phyloP scores from a whole-genome alignment of 257 asterid genomes.

The Verbena officinalis region DNA sequence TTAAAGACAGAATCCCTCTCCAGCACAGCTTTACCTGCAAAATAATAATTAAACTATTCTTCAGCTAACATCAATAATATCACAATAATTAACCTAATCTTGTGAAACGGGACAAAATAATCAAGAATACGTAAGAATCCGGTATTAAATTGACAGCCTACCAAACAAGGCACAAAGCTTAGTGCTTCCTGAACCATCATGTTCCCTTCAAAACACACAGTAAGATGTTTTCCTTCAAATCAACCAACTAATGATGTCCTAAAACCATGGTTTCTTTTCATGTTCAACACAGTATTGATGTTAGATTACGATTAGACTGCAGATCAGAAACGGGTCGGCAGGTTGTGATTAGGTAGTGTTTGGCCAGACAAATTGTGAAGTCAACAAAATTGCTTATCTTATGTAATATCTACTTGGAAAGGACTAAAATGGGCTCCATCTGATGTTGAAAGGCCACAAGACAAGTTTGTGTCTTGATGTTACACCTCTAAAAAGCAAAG shows the following conservation, averaged over 20 bases:
- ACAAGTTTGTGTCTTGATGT: constrained; percentile 25
- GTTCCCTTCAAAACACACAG: background rate
- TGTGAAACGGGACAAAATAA: no score
- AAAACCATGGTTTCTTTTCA: no score
- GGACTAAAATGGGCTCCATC: constrained; percentile 27
- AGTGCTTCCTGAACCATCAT: constrained; percentile 6
- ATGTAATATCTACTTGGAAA: constrained; percentile 13
- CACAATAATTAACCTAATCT: no score
- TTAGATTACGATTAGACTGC: constrained; percentile 4
- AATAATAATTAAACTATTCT: no score
- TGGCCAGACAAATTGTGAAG: background rate
- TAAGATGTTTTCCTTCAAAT: constrained; percentile 5
- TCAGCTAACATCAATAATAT: background rate
- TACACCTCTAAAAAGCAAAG: constrained; percentile 1
- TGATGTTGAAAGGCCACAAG: constrained; percentile 32
- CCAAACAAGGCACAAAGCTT: constrained; percentile 26
- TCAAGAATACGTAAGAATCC: background rate
- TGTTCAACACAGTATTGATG: constrained; percentile 5
- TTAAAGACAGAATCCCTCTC: constrained; percentile 2
- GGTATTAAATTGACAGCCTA: constrained; percentile 30
- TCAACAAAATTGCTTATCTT: constrained; percentile 14
- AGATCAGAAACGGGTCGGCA: no score
- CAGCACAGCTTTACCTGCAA: constrained; percentile 16
- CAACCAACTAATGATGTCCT: constrained; percentile 5
- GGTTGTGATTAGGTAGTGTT: constrained; percentile 8